phyloP scores from a whole-genome alignment of 2,329 filamentous ascomycete species.

The Lecanicillium sp. region DNA sequence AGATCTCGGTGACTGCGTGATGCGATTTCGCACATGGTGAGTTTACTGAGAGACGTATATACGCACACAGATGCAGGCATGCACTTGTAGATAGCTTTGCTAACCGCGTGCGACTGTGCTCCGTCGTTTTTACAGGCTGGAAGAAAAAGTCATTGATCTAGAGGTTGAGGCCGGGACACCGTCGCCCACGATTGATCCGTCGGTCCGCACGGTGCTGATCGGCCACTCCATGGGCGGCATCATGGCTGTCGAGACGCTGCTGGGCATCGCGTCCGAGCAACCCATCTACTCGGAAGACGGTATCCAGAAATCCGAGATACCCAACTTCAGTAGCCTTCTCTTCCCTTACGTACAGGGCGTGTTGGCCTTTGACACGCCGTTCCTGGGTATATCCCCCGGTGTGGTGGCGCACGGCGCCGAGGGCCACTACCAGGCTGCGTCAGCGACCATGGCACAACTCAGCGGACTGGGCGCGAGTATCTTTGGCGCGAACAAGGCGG shows the following conservation, averaged over 20 bases:
- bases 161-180: conserved; percentile 77
- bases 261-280: conserved; percentile 58
- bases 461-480: conserved; percentile 61
- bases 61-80: too few relatives aligned
- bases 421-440: conserved; percentile 72
- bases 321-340: conserved; percentile 61
- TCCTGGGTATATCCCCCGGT: conserved; percentile 71
- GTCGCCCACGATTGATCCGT: conserved; percentile 80
- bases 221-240: conserved; percentile 94
- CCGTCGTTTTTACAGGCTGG: too few relatives aligned
- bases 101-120: too few relatives aligned
- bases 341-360: conserved; percentile 91
- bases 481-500: conserved; percentile 46
- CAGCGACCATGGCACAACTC: conserved; percentile 61
- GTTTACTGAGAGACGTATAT: conserved; percentile 20
- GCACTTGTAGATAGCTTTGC: too few relatives aligned
- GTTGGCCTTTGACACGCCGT: conserved; percentile 91
- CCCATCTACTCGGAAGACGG: conserved; percentile 45
- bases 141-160: conserved; percentile 88
- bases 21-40: conserved; percentile 69
- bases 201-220: conserved; percentile 72
- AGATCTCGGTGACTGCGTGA: conserved; percentile 65
- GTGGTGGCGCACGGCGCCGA: conserved; percentile 85
- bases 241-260: conserved; percentile 81
- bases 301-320: conserved; percentile 29